Evolutionary conservation across 805 yeast genomes (phyloP), one percentile per base, ranked within the genome.

Genomic region (Wickerhamiella musiphila): DNA sequence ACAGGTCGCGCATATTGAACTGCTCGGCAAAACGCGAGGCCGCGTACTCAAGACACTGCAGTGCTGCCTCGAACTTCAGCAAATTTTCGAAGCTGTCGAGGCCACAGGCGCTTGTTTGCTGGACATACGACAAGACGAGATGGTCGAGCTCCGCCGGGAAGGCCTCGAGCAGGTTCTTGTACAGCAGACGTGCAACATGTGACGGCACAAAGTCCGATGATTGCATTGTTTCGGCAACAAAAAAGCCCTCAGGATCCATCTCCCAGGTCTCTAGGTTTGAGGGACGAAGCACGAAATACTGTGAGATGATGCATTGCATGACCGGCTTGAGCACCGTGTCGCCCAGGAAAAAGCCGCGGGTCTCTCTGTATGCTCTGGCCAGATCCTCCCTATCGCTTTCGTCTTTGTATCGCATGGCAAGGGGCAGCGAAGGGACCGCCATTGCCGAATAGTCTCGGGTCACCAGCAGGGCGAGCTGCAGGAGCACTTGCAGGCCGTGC

Each of bases 191-290:
- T 0, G 93, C 82, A 54, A 94, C 81, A 3, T 86, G 82, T 35
- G 92, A 61, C 9, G 83, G 64, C 48, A 78, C 84, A 49, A 60
- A 81, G 48, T 84, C 95, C 73, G 79, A 82, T 19, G 41, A 40
- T 20, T 39, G 43, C n/a, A 37, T 30, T 35, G 74, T 57, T 42
- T 83, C 93, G 46, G 82, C 93, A 40, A 73, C 72, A 14, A 78
- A 72, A 81, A 93, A 90, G 51, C 82, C 94, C 50, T 83, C 96
- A 0, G 96, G 94, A 37, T 83, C 93, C 12, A 66, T 52, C 9
- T 61, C 50, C 96, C 96, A 90, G 23, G 69, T 58, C 43, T 78
- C 92, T 29, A 86, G 52, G 48, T 84, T 95, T 2, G 65, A 52
- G 1, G 86, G 82, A 36, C 73, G 68, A 29, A 84, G 53, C 35